Evolutionary conservation across 352 stramenopile genomes (phyloP).

Genomic region (Globisporangium barbulae): DNA sequence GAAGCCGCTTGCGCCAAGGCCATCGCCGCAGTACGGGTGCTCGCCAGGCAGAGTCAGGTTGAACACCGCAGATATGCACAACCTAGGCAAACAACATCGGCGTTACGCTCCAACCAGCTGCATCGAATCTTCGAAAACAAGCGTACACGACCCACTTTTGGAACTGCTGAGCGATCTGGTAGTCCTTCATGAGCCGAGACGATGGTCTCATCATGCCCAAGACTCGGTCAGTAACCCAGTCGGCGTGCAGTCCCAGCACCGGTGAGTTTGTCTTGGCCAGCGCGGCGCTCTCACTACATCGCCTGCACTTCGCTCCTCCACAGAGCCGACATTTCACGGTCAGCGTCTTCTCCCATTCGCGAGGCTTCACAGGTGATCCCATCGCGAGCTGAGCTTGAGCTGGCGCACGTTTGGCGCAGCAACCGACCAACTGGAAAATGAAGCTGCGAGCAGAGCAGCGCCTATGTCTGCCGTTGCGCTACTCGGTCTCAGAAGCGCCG

Average conservation of each 20-base stretch:
- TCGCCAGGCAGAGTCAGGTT: slow-evolving; percentile 91
- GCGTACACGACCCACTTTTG: slow-evolving; percentile 39
- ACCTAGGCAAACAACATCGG: slow-evolving; percentile 27
- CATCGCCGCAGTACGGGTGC: slow-evolving; percentile 89
- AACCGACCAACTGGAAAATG: slow-evolving; percentile 7
- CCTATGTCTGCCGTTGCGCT: neutral
- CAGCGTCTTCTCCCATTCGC: slow-evolving; percentile 80
- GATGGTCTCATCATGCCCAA: slow-evolving; percentile 90
- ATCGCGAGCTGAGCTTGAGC: slow-evolving; percentile 21
- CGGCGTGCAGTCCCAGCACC: slow-evolving; percentile 76
- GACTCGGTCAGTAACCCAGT: slow-evolving; percentile 85
- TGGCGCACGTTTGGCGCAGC: neutral
- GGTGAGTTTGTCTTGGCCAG: slow-evolving; percentile 71
- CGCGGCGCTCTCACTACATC: slow-evolving; percentile 78
- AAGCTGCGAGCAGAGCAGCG: neutral
- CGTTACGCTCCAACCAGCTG: neutral
- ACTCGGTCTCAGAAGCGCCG: neutral
- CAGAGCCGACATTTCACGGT: slow-evolving; percentile 86
- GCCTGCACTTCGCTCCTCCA: slow-evolving; percentile 82
- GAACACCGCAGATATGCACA: slow-evolving; percentile 84
- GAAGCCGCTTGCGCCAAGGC: slow-evolving; percentile 69
- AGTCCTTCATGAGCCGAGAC: slow-evolving; percentile 76
- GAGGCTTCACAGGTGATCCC: slow-evolving; percentile 68
- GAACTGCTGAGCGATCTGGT: slow-evolving; percentile 79
- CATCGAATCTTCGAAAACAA: neutral